Base-by-base conservation (phyloP, 1,284 basidiomycete genomes). In the Pholiota adiposa region DNA sequence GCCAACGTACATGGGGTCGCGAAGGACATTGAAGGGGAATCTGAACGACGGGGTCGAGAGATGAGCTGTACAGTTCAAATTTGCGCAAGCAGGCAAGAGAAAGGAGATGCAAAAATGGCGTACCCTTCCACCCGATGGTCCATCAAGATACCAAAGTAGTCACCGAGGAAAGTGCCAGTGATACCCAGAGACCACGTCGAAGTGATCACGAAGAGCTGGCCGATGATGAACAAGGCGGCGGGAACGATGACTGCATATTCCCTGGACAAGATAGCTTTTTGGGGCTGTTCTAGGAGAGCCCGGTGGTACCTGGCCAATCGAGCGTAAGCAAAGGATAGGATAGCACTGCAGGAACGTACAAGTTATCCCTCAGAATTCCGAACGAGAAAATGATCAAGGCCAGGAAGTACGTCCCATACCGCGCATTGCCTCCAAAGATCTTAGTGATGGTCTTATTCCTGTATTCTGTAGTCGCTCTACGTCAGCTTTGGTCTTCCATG, bases 81-180 rank as follows among this genome's bases (percentile, higher is more conserved):
- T n/a, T n/a, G n/a, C n/a, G n/a, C n/a, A n/a, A 23, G 11, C n/a
- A 21, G 31, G 31, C 38, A 33, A 12, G n/a, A n/a, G n/a, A n/a
- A 27, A 31, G 2, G 4, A 21, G 12, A 18, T 11, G 8, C 16
- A 8, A 27, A 9, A 25, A n/a, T 18, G 19, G 65, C 75, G 43
- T 61, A 79, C 79, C 92, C 89, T 73, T 88, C 85, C 5, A 93
- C 90, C 23, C 88, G 81, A 59, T 91, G 83, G 71, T 95, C 89
- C 95, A 98, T 97, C 56, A 98, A 80, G 68, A 98, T 98, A n/a
- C 97, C 97, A 76, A 98, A 99, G 78, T 98, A 98, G 78, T 98
- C 97, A 4, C 97, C 96, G 48, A 98, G 84, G 80, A 95, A 96
- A 1, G 94, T 96, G 59, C 96, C 96, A 7, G 96, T 97, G 64